phyloP scores from a whole-genome alignment of 169 alveolate genomes.

The Besnoitia besnoiti region DNA sequence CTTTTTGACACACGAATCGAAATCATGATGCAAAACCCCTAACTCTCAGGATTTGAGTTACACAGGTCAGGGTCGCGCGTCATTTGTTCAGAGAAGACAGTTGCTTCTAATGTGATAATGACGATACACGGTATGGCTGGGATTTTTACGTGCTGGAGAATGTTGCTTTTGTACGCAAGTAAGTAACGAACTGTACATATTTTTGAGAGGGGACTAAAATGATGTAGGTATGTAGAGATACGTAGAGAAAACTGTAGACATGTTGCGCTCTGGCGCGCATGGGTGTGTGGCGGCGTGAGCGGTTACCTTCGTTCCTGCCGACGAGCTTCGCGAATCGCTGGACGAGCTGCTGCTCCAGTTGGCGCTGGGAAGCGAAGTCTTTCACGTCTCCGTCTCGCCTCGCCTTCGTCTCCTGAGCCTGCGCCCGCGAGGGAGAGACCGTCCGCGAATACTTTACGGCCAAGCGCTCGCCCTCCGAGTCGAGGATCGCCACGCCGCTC shows the following conservation, averaged over 20 bases:
- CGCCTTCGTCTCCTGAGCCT: background rate
- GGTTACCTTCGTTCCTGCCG: constrained; percentile 17
- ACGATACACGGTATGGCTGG: too few species aligned
- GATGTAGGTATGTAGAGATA: background rate
- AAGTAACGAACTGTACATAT: background rate
- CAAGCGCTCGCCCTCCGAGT: constrained; percentile 57
- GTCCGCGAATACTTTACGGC: constrained; percentile 47
- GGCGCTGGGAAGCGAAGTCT: constrained; percentile 25
- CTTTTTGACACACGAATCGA: too few species aligned
- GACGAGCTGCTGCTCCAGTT: constrained; percentile 31
- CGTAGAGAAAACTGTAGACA: background rate
- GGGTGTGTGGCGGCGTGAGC: background rate
- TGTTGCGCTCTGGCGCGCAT: background rate
- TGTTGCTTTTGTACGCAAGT: background rate
- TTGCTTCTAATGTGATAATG: too few species aligned
- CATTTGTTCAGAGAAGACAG: too few species aligned
- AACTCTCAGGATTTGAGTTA: too few species aligned
- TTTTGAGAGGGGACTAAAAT: background rate
- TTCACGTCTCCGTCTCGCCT: constrained; percentile 7
- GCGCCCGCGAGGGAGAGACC: background rate
- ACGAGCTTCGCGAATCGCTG: background rate
- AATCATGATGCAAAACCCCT: too few species aligned
- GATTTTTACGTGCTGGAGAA: too few species aligned
- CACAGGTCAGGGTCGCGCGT: too few species aligned
- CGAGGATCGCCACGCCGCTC: constrained; percentile 31